These are phyloP conservation scores for Pleoardoris graminearum DNA, from an alignment of 2,329 filamentous ascomycete genomes.

Conservation along the genomic window DNA sequence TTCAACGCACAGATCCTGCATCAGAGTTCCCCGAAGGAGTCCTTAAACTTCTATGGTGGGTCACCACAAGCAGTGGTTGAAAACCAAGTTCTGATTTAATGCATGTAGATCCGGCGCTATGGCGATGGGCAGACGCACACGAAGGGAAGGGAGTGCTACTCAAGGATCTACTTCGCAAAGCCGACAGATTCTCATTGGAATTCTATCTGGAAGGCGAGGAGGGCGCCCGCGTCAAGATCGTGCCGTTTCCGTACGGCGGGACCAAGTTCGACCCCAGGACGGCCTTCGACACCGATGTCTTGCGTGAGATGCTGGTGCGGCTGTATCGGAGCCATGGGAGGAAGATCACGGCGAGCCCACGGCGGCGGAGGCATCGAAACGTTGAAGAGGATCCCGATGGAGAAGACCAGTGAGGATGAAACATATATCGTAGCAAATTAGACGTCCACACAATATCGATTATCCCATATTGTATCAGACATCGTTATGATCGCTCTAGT, in stretches of 20 bases:
- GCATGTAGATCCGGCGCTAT: slow-evolving; percentile 31
- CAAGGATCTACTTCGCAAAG: slow-evolving; percentile 37
- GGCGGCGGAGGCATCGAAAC: not conserved
- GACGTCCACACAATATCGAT: too few relatives aligned
- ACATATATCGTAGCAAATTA: too few relatives aligned
- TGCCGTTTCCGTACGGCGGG: slow-evolving; percentile 41
- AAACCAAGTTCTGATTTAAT: not conserved
- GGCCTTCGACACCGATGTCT: slow-evolving; percentile 23
- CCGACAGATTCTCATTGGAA: slow-evolving; percentile 37
- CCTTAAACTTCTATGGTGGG: slow-evolving; percentile 33
- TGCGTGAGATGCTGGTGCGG: slow-evolving; percentile 34
- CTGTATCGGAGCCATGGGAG: slow-evolving; percentile 40
- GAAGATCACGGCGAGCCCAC: slow-evolving; percentile 32
- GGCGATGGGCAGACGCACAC: slow-evolving; percentile 39
- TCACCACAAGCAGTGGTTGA: not conserved
- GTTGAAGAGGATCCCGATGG: not conserved
- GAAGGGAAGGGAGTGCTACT: slow-evolving; percentile 31
- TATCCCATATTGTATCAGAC: too few relatives aligned
- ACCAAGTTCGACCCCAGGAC: slow-evolving; percentile 38
- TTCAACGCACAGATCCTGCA: slow-evolving; percentile 42
- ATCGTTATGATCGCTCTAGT: too few relatives aligned
- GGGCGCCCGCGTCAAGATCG: slow-evolving; percentile 29
- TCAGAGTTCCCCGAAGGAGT: slow-evolving; percentile 14
- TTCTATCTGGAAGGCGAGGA: slow-evolving; percentile 39
- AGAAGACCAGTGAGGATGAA: not conserved